phyloP scores from a whole-genome alignment of 2,329 filamentous ascomycete genomes.

The Coniochaeta ligniaria region DNA sequence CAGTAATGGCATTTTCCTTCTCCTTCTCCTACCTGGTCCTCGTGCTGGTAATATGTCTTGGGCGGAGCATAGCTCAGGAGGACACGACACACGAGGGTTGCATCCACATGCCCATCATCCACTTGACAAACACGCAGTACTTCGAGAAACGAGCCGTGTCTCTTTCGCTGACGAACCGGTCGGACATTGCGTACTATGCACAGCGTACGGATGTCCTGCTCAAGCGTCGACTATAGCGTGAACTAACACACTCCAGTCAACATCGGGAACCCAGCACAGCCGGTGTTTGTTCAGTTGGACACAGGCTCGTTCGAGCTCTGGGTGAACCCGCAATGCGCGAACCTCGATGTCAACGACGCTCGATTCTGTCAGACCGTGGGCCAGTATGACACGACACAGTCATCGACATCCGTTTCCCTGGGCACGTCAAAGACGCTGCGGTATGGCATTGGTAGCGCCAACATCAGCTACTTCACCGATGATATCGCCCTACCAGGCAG shows the following conservation, averaged over 20 bases:
- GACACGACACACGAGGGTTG: slow-evolving; percentile 18
- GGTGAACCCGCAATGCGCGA: slow-evolving; percentile 54
- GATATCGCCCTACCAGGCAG: neutral
- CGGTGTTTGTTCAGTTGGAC: slow-evolving; percentile 48
- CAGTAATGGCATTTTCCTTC: slow-evolving; percentile 19
- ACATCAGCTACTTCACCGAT: slow-evolving; percentile 23
- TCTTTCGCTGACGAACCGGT: slow-evolving; percentile 39
- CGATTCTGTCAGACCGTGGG: slow-evolving; percentile 39
- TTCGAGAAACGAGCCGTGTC: slow-evolving; percentile 36
- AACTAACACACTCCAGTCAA: slow-evolving; percentile 27
- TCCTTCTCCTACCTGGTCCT: slow-evolving; percentile 11
- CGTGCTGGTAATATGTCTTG: slow-evolving; percentile 11
- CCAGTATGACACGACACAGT: slow-evolving; percentile 32
- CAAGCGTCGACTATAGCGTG: neutral
- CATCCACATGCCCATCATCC: slow-evolving; percentile 33
- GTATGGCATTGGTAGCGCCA: slow-evolving; percentile 45
- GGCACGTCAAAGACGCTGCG: slow-evolving; percentile 30
- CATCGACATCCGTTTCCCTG: slow-evolving; percentile 27
- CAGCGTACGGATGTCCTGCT: slow-evolving; percentile 25
- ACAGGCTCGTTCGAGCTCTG: slow-evolving; percentile 55
- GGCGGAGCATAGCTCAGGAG: slow-evolving; percentile 8
- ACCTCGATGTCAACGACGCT: slow-evolving; percentile 31
- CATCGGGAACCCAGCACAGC: slow-evolving; percentile 47
- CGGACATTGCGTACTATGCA: slow-evolving; percentile 47
- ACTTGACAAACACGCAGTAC: slow-evolving; percentile 31